Conservation (phyloP, 1,284 basidiomycete genomes). For the Austroboletus novae-zelandiae region DNA sequence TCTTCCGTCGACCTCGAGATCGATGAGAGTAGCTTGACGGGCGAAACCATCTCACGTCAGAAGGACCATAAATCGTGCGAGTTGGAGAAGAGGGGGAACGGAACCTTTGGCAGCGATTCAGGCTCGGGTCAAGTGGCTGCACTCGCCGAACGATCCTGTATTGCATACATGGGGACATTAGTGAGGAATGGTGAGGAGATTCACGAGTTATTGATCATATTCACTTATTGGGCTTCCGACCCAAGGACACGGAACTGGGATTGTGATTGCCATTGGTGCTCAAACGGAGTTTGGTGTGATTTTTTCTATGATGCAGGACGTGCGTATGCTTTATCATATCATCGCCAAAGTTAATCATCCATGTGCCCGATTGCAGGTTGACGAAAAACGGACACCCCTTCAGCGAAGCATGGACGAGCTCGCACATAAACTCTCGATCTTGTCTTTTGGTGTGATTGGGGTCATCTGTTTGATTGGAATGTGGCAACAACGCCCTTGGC, state of each 20-base stretch:
- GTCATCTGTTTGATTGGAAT: constrained; percentile 92
- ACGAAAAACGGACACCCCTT: constrained; percentile 90
- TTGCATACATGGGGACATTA: constrained; percentile 96
- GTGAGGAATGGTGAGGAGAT: constrained; percentile 77
- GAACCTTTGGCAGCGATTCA: constrained; percentile 11
- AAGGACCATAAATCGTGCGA: constrained; percentile 64
- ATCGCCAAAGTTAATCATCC: not conserved
- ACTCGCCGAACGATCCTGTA: constrained; percentile 84
- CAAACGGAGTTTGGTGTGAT: constrained; percentile 96
- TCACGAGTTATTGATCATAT: not conserved
- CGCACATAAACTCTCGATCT: constrained; percentile 85
- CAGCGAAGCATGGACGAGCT: constrained; percentile 97
- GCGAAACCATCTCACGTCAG: constrained; percentile 82
- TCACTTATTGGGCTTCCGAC: constrained; percentile 6
- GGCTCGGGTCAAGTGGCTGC: constrained; percentile 53
- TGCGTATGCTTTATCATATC: constrained; percentile 36
- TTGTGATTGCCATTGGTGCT: constrained; percentile 89
- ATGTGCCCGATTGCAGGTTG: constrained; percentile 52
- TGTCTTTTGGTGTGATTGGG: constrained; percentile 92
- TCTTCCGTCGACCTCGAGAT: constrained; percentile 84
- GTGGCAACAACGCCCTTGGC: constrained; percentile 83
- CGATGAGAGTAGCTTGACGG: constrained; percentile 94
- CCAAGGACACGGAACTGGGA: constrained; percentile 77
- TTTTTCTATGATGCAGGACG: constrained; percentile 98
- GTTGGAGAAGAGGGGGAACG: constrained; percentile 11